These are phyloP conservation scores for Benincasa hispida DNA, from an alignment of 306 rosid genomes.

Conservation along the genomic window DNA sequence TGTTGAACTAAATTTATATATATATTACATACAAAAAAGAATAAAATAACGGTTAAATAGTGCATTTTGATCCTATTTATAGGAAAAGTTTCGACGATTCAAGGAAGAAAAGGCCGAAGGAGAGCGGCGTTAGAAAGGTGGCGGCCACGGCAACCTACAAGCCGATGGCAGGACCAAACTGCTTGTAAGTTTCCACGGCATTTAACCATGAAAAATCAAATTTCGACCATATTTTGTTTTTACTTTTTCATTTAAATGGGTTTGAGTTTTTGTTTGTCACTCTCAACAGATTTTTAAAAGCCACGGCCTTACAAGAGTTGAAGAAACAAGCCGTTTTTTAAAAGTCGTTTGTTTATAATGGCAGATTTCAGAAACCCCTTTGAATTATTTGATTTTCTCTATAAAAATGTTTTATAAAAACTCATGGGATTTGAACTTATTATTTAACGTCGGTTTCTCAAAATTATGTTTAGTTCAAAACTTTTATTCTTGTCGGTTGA, in stretches of 20 bases:
- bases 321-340: neutral
- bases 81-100: slow-evolving; percentile 45
- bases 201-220: neutral
- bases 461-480: too few relatives aligned
- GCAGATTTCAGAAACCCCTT: neutral
- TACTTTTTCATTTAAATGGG: neutral
- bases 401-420: too few relatives aligned
- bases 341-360: neutral
- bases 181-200: slow-evolving; percentile 59
- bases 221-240: neutral
- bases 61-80: neutral
- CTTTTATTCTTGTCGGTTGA: too few relatives aligned
- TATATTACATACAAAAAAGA: too few relatives aligned
- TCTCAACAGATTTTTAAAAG: neutral
- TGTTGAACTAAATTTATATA: too few relatives aligned
- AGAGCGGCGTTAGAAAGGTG: slow-evolving; percentile 21
- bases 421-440: neutral
- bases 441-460: too few relatives aligned
- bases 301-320: neutral
- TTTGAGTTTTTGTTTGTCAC: neutral
- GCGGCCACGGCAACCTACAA: slow-evolving; percentile 18
- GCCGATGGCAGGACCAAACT: slow-evolving; percentile 52
- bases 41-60: neutral
- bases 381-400: too few relatives aligned
- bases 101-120: slow-evolving; percentile 27